A percentile compares a stretch with the other conserved stretches of the same genome.
phyloP scores from a whole-genome alignment of 805 yeast genomes.

The Metschnikowia rubicola region DNA sequence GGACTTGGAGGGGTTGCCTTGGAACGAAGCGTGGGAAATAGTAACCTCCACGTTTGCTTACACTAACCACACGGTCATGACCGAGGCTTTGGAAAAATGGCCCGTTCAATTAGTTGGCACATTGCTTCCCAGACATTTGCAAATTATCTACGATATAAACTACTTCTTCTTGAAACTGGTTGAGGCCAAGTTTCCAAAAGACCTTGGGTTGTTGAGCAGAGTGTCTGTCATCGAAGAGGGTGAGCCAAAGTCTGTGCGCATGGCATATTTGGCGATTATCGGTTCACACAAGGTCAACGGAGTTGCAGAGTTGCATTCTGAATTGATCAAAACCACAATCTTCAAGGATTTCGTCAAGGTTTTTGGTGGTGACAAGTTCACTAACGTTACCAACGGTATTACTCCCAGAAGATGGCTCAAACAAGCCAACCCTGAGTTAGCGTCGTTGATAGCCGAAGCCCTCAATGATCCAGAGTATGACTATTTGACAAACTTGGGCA shows the following conservation, averaged over 20 bases:
- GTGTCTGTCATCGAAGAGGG: conserved; percentile 87
- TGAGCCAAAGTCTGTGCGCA: conserved; percentile 76
- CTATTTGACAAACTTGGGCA: conserved; percentile 63
- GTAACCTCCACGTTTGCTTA: conserved; percentile 81
- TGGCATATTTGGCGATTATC: conserved; percentile 88
- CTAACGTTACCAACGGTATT: conserved; percentile 91
- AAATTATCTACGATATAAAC: conserved; percentile 84
- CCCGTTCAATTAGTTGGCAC: conserved; percentile 77
- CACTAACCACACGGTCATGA: conserved; percentile 93
- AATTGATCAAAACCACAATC: conserved; percentile 81
- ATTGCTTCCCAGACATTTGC: conserved; percentile 86
- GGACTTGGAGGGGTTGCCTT: conserved; percentile 74
- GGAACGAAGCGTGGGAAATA: conserved; percentile 85
- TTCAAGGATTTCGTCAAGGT: conserved; percentile 85
- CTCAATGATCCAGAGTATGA: conserved; percentile 63
- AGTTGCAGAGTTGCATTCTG: conserved; percentile 93
- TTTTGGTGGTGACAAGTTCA: conserved; percentile 79
- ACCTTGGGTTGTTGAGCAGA: conserved; percentile 57
- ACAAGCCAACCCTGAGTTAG: conserved; percentile 84
- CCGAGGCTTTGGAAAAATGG: conserved; percentile 95
- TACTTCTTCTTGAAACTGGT: conserved; percentile 73
- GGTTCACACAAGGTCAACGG: conserved; percentile 95
- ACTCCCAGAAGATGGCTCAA: conserved; percentile 96
- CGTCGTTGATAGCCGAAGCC: conserved; percentile 67
- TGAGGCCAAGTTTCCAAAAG: conserved; percentile 72